Evolutionary conservation across 1,284 basidiomycete genomes (phyloP), one percentile per base, ranked within the genome.

Genomic region (Melampsora medusae): DNA sequence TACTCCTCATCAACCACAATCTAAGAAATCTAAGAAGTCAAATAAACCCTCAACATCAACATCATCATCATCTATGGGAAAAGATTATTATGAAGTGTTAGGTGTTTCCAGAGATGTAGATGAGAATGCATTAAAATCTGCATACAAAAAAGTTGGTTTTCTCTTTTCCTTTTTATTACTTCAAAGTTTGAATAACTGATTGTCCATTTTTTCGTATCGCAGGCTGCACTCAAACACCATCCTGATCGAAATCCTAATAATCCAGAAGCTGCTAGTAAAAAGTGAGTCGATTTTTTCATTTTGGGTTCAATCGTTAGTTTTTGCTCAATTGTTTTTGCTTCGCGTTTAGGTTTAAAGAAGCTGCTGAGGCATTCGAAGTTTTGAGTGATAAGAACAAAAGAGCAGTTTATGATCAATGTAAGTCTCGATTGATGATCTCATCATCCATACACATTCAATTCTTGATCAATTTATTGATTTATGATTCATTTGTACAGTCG

Each of bases 301-400:
- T n/a, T 49, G 10, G 25, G 22, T 19, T 66, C 35, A 16, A 31
- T 28, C 28, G 28, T 28, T 28, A 28, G 28, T 62, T 49, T 38
- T 19, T 25, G 2, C 16, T 46, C 35, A 25, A 17, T 28, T 48
- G 1, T 1, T 28, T 42, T 46, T 16, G n/a, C 16, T 49, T 28
- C 48, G 31, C 35, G 14, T 42, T 22, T 28, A 75, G 33, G 35
- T 53, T 53, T 31, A 53, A 67, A 5, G 78, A 92, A 91, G 88
- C 97, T 77, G 92, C 92, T 31, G 96, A 99, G 86, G 96, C 96
- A 0, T 98, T 96, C 81, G 96, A 99, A 83, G 96, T 98, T 65
- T 88, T 98, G 69, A 92, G 88, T 70, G 95, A 98, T 84, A 90
- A 91, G 85, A 88, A 98, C 83, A 99, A 98, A 84, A 90, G 93